phyloP scores from a whole-genome alignment of 225 moss, liverwort and hornwort species.

The Thuidium tamariscinum region DNA sequence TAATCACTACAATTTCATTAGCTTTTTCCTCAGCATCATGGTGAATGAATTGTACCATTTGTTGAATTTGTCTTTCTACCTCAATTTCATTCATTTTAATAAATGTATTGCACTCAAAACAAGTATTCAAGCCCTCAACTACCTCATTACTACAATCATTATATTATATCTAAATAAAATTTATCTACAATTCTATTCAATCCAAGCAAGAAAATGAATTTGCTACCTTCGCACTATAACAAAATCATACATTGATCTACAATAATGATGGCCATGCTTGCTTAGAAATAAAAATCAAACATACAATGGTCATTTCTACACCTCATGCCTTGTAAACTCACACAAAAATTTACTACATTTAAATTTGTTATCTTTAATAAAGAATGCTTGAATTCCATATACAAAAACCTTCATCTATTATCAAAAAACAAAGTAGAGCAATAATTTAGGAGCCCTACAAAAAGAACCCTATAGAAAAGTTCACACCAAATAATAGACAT shows the following conservation, averaged over 20 bases:
- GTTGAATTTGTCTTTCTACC: constrained; percentile 73
- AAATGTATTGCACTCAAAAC: neutral
- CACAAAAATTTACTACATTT: neutral
- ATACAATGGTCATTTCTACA: neutral
- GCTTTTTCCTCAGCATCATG: constrained; percentile 93
- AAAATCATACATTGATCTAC: neutral
- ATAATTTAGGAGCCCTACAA: neutral
- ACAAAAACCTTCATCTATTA: neutral
- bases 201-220: neutral
- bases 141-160: neutral
- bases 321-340: neutral
- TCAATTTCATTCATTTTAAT: constrained; percentile 67
- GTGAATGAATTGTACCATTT: constrained; percentile 91
- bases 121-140: neutral
- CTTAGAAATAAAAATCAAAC: neutral
- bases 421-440: neutral
- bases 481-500: neutral
- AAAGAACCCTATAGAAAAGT: neutral
- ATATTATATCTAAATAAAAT: neutral
- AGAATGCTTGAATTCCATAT: neutral
- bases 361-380: neutral
- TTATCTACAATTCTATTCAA: neutral
- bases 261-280: neutral
- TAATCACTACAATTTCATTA: constrained; percentile 59
- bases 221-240: neutral